Percentiles rank a stretch among this genome's conserved stretches.
These are phyloP conservation scores for Alternaria arbusti DNA, from an alignment of 2,329 filamentous ascomycete genomes.

Conservation along the genomic window DNA sequence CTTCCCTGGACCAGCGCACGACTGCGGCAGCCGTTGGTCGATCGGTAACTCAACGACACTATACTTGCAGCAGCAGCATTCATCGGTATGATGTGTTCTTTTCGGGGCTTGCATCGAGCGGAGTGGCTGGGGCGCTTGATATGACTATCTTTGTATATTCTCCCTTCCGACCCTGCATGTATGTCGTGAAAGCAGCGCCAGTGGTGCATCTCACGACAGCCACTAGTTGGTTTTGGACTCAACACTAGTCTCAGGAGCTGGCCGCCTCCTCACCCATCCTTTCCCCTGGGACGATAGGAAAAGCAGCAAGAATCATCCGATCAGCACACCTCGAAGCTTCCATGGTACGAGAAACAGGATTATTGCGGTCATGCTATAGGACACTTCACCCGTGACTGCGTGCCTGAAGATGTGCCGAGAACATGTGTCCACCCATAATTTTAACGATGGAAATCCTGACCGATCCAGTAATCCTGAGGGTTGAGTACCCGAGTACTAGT, in stretches of 20 bases:
- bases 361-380: background rate
- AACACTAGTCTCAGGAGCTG: background rate
- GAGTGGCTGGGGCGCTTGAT: background rate
- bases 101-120: constrained; percentile 1
- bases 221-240: background rate
- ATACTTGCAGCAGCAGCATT: constrained; percentile 1
- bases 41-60: constrained; percentile 11
- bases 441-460: background rate
- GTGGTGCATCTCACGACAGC: background rate
- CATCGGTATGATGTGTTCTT: constrained; percentile 4
- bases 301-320: constrained; percentile 4
- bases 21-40: constrained; percentile 17
- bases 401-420: background rate
- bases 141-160: constrained; percentile 3
- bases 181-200: background rate
- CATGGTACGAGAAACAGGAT: constrained; percentile 2
- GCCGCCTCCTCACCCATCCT: background rate
- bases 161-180: constrained; percentile 3
- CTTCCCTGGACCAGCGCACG: constrained; percentile 8
- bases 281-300: background rate
- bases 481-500: constrained; percentile 1
- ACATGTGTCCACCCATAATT: background rate
- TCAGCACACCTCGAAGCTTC: background rate
- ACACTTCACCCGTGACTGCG: constrained; percentile 1
- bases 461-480: background rate